Percentiles rank a stretch among this genome's conserved stretches.
Conservation (phyloP, 2,329 filamentous ascomycete species). For the Madurella fahalii region DNA sequence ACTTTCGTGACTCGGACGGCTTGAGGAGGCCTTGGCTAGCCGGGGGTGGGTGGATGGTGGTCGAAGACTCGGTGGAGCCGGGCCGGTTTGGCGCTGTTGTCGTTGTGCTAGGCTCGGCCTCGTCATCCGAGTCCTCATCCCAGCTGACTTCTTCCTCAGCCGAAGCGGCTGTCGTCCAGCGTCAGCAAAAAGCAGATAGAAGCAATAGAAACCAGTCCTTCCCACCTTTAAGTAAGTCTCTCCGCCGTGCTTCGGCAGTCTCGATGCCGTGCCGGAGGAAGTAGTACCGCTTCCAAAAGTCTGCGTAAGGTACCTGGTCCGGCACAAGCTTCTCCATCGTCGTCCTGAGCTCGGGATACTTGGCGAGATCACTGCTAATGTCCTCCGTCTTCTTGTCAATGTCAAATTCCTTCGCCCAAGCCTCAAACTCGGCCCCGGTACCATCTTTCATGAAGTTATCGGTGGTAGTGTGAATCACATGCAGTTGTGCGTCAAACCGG, state of each 20-base stretch:
- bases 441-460: slow-evolving; percentile 84
- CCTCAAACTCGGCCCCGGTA: slow-evolving; percentile 65
- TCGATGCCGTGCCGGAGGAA: slow-evolving; percentile 91
- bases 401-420: slow-evolving; percentile 71
- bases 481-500: slow-evolving; percentile 89
- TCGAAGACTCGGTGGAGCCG: slow-evolving; percentile 54
- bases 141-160: slow-evolving; percentile 68
- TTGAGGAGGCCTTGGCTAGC: slow-evolving; percentile 48
- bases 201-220: not conserved
- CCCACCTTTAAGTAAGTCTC: slow-evolving; percentile 86
- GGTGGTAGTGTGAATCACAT: slow-evolving; percentile 83
- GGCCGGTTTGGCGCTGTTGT: slow-evolving; percentile 34
- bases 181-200: slow-evolving; percentile 32
- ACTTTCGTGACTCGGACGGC: slow-evolving; percentile 63
- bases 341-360: slow-evolving; percentile 75
- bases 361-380: slow-evolving; percentile 76
- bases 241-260: slow-evolving; percentile 81
- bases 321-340: slow-evolving; percentile 98
- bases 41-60: slow-evolving; percentile 51
- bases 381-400: slow-evolving; percentile 79
- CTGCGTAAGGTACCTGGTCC: slow-evolving; percentile 78
- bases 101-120: slow-evolving; percentile 30
- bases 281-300: slow-evolving; percentile 95
- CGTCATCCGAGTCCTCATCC: slow-evolving; percentile 50
- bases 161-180: slow-evolving; percentile 51